Evolutionary conservation across 2,329 filamentous ascomycete species (phyloP), one percentile per base, ranked within the genome.

Genomic region (Beauveria medogensis): DNA sequence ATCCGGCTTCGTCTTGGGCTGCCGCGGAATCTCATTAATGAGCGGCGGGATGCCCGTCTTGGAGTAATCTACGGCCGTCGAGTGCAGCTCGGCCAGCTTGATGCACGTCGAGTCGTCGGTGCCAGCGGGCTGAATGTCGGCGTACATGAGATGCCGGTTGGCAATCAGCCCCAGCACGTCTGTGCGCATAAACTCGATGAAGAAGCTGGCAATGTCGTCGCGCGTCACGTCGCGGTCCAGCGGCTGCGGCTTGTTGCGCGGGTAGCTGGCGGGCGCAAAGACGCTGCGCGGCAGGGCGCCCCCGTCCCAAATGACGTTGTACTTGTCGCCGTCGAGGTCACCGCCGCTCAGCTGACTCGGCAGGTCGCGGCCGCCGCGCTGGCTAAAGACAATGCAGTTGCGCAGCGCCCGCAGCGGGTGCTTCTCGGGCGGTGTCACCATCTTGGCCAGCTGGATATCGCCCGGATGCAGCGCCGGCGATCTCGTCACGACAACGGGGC

Each of bases 281-380:
- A 73, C 76, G 0, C 16, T 24, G 12, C 65, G 46, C 0, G 82
- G 78, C 1, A 80, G 70, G 0, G 85, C 77, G 0, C 71, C 68
- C 0, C 72, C 66, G 65, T 95, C 90, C 79, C 83, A 94, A 53
- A 95, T 89, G 55, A 95, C 74, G 64, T 91, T 88, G 72, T 89
- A 96, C 0, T 90, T 74, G 69, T 96, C 92, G 0, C 91, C 91
- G 65, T 94, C 91, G 0, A 96, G 79, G 70, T 96, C 91, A 0
- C 91, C 91, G 1, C 91, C 91, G 58, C 88, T 88, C 0, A 96
- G 77, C 71, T 88, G 82, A 63, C 89, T 93, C 0, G 91, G 90
- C 0, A 96, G 75, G 68, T 95, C 91, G 18, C 91, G 83, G 0
- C 66, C 28, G 0, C 92, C 91, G 47, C 82, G 78, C 61, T 86